Percentiles rank a stretch among this genome's conserved stretches.
These are phyloP conservation scores for Suaeda aralocaspica DNA, from an alignment of 148 eudicot species.

Conservation along the genomic window DNA sequence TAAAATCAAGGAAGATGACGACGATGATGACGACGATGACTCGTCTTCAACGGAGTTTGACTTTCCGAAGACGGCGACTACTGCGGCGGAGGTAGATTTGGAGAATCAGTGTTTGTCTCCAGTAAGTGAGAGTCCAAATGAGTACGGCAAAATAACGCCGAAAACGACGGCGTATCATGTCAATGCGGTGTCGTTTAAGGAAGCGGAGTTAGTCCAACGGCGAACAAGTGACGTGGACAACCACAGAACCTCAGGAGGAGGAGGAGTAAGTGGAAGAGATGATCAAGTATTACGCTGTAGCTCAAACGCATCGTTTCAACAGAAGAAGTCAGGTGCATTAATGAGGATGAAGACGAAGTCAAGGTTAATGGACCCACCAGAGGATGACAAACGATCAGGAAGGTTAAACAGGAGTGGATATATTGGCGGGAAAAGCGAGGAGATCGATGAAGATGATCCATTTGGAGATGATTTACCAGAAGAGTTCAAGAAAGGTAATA, in stretches of 20 bases:
- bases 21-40: constrained; percentile 5
- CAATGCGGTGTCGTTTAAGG: constrained; percentile 44
- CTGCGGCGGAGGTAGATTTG: constrained; percentile 21
- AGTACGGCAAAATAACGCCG: constrained; percentile 26
- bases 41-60: constrained; percentile 31
- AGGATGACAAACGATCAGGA: constrained; percentile 36
- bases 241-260: constrained; percentile 24
- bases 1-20: not conserved
- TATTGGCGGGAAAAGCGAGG: constrained; percentile 38
- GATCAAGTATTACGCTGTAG: constrained; percentile 57
- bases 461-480: constrained; percentile 85
- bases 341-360: constrained; percentile 60
- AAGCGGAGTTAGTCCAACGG: constrained; percentile 25
- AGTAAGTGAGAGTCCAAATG: constrained; percentile 42
- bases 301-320: constrained; percentile 47
- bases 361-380: constrained; percentile 67
- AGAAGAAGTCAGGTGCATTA: constrained; percentile 35
- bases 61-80: constrained; percentile 17
- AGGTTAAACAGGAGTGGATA: constrained; percentile 37
- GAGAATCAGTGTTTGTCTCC: constrained; percentile 34
- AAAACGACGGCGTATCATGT: constrained; percentile 5
- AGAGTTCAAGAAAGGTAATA: constrained; percentile 51
- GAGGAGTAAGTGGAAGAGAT: constrained; percentile 15
- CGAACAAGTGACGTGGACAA: not conserved
- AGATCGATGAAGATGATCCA: constrained; percentile 85